These are phyloP conservation scores for Rutstroemia sp. DNA, from an alignment of 2,329 filamentous ascomycete species.

Conservation along the genomic window DNA sequence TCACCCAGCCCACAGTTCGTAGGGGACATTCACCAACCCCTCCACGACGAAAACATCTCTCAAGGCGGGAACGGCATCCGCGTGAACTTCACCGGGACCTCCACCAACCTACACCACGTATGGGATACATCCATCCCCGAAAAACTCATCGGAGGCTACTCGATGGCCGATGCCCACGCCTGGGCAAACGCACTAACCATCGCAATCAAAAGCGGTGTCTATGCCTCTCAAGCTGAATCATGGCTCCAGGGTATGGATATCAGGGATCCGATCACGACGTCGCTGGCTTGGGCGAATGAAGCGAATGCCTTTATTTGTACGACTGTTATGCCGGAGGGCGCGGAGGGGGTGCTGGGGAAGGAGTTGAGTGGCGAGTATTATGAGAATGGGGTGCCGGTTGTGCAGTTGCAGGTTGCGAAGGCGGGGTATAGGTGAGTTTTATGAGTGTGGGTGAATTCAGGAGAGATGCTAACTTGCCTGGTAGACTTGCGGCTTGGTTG, in stretches of 20 bases:
- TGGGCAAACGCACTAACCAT: slow-evolving; percentile 51
- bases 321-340: slow-evolving; percentile 54
- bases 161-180: slow-evolving; percentile 39
- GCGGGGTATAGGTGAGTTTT: slow-evolving; percentile 50
- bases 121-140: slow-evolving; percentile 68
- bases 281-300: slow-evolving; percentile 56
- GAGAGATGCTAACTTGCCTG: neutral
- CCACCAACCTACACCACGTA: slow-evolving; percentile 62
- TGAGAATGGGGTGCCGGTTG: slow-evolving; percentile 51
- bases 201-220: slow-evolving; percentile 51
- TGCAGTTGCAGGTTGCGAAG: slow-evolving; percentile 60
- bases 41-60: slow-evolving; percentile 57
- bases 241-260: slow-evolving; percentile 55
- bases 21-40: slow-evolving; percentile 62
- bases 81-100: slow-evolving; percentile 50
- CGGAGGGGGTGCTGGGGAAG: slow-evolving; percentile 47
- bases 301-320: slow-evolving; percentile 55
- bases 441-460: neutral
- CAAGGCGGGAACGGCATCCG: slow-evolving; percentile 62
- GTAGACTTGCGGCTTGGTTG: slow-evolving; percentile 54
- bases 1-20: slow-evolving; percentile 50
- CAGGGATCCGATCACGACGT: slow-evolving; percentile 45
- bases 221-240: slow-evolving; percentile 36
- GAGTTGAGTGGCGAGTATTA: slow-evolving; percentile 60
- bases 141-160: slow-evolving; percentile 52